Percentiles rank a stretch among this genome's conserved stretches.
Conservation (phyloP, 805 yeast species). For the Kodamaea kakaduensis region DNA sequence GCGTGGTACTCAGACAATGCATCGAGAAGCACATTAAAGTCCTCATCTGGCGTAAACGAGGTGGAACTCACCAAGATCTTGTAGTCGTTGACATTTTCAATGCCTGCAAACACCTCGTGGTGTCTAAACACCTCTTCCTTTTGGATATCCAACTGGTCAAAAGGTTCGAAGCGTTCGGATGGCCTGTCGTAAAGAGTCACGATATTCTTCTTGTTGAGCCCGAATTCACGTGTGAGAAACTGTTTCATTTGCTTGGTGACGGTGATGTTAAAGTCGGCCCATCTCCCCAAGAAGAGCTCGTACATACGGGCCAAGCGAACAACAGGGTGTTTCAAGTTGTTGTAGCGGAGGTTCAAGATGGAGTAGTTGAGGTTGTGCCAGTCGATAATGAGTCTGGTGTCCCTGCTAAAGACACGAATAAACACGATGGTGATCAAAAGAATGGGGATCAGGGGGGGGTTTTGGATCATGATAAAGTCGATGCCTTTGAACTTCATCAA, state of each 20-base stretch:
- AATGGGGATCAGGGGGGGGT: constrained; percentile 91
- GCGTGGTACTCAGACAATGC: constrained; percentile 53
- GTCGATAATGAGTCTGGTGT: constrained; percentile 71
- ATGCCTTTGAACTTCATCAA: constrained; percentile 57
- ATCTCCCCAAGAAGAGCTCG: constrained; percentile 59
- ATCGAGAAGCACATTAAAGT: constrained; percentile 62
- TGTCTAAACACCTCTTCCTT: constrained; percentile 24
- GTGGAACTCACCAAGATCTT: constrained; percentile 82
- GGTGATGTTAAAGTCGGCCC: constrained; percentile 69
- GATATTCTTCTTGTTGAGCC: constrained; percentile 42
- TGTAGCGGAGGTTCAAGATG: constrained; percentile 64
- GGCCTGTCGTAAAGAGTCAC: constrained; percentile 85
- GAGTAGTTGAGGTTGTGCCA: constrained; percentile 96
- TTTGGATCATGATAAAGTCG: constrained; percentile 70
- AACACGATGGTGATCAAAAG: constrained; percentile 59
- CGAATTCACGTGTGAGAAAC: constrained; percentile 55
- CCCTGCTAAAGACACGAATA: constrained; percentile 44
- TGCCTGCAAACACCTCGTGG: constrained; percentile 25
- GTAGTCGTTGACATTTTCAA: constrained; percentile 33
- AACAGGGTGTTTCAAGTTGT: constrained; percentile 52
- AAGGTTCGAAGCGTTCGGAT: constrained; percentile 58
- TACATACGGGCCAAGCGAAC: constrained; percentile 58
- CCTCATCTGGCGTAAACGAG: constrained; percentile 95
- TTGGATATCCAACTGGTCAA: constrained; percentile 28
- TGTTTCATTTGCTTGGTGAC: constrained; percentile 74